Evolutionary conservation across 306 rosid genomes (phyloP), one percentile per base, ranked within the genome.

Genomic region (Quercus aquifolioides): DNA sequence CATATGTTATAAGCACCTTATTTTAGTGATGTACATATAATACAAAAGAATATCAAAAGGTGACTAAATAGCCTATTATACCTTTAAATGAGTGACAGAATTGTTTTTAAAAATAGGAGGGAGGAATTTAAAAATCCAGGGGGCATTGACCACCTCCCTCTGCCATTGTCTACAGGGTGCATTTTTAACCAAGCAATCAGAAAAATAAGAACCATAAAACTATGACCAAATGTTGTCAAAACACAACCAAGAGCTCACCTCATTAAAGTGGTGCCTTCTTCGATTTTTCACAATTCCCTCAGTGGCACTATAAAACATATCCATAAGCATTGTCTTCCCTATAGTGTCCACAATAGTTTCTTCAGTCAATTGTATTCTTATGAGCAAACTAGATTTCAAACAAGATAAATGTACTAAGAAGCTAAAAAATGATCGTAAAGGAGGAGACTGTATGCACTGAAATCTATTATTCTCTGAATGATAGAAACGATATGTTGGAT

Each of bases 291-390:
- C 94, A 71, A 92, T 79, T 86, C 90, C 90, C 80, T 92, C 84
- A 4, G 99, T 92, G 83, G 97, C 91, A 75, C 85, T 81, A 86
- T 89, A 95, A 86, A 91, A 91, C 99, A 95, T 92, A 87, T 95
- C 99, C 99, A 95, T 95, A 85, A 95, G 92, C 99, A 95, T 95
- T 31, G 99, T 95, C 91, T 95, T 95, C 81, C 99, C 97, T 91
- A 81, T 82, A 84, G 65, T 73, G 74, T 59, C 68, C 69, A 76
- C 79, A 81, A 79, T 58, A 8, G 18, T 74, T 70, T 59, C 54
- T 71, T 69, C 35, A 52, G 69, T 1, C 25, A 67, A 20, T 57
- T 38, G 31, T 55, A 43, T 15, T 74, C 19, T 18, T n/a, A 2
- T 38, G 11, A 64, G 70, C n/a, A 19, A 67, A 35, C 51, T 5